Percentiles rank a stretch among this genome's conserved stretches.
phyloP scores from a whole-genome alignment of 1,284 basidiomycete genomes.

The Vanrija pseudolonga region DNA sequence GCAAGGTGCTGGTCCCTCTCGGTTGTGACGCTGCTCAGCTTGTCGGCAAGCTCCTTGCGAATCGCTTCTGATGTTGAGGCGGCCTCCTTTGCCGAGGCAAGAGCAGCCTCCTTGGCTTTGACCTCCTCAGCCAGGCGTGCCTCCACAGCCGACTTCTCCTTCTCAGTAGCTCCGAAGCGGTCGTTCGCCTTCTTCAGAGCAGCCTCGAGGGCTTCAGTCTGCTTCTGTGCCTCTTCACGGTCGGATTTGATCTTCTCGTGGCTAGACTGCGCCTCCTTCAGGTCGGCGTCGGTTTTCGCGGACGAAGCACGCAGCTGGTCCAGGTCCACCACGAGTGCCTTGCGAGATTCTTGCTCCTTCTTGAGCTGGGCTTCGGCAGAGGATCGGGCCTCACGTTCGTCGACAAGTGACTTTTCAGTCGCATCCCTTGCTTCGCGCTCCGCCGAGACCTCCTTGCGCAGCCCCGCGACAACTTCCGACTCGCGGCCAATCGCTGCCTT shows the following conservation, averaged over 20 bases:
- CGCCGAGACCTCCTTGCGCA: slow-evolving; percentile 21
- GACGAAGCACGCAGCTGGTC: too few relatives aligned
- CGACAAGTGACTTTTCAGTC: background rate
- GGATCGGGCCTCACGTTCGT: slow-evolving; percentile 1
- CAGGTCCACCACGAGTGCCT: background rate
- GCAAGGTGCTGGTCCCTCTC: slow-evolving; percentile 5
- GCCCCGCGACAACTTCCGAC: slow-evolving; percentile 20
- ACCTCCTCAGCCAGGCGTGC: background rate
- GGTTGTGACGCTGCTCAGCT: background rate
- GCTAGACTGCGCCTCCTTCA: slow-evolving; percentile 4
- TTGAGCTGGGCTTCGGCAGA: slow-evolving; percentile 2
- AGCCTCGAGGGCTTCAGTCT: slow-evolving; percentile 4
- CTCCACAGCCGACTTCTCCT: background rate
- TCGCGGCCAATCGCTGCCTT: slow-evolving; percentile 26
- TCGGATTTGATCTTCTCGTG: background rate
- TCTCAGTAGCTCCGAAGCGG: background rate
- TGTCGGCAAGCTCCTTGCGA: slow-evolving; percentile 4
- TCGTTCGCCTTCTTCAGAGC: background rate
- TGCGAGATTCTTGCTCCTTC: slow-evolving; percentile 5
- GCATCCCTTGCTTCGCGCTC: background rate
- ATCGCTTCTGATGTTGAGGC: background rate
- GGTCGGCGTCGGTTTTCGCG: slow-evolving; percentile 1
- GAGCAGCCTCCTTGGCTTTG: background rate
- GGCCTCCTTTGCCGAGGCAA: background rate
- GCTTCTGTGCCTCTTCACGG: background rate